Evolutionary conservation across 164 flowering plant species (phyloP).

Genomic region (Vitis rotundifolia): DNA sequence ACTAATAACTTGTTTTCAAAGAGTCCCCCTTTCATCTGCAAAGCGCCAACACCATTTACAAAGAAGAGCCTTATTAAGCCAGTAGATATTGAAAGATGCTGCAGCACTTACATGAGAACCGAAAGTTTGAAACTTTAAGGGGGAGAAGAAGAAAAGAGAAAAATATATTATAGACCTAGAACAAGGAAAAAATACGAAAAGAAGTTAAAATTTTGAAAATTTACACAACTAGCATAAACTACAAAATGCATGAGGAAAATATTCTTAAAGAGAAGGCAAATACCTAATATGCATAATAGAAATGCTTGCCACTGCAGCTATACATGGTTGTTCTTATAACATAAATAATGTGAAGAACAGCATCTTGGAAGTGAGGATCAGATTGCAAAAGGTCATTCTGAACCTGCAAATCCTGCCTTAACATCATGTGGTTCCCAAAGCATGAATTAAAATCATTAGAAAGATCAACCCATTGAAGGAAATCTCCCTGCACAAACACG

Average conservation of each 20-base stretch:
- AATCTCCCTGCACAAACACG: constrained; percentile 71
- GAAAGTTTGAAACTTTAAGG: no score
- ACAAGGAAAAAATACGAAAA: no score
- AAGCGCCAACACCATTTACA: no score
- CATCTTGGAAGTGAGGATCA: constrained; percentile 84
- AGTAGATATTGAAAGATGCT: constrained; percentile 59
- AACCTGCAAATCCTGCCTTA: constrained; percentile 85
- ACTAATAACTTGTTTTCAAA: no score
- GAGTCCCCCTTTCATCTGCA: no score
- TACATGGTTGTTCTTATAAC: constrained; percentile 80
- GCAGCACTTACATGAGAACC: constrained; percentile 44
- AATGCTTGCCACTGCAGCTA: constrained; percentile 86
- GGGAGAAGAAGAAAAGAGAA: no score
- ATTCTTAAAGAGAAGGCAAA: neutral
- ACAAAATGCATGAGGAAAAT: neutral
- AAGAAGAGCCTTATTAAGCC: no score
- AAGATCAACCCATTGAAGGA: constrained; percentile 94
- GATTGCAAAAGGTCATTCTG: constrained; percentile 65
- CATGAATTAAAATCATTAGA: constrained; percentile 88
- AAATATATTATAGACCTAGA: no score
- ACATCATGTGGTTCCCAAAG: constrained; percentile 77
- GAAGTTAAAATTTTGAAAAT: no score
- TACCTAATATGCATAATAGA: constrained; percentile 87
- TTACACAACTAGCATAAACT: no score
- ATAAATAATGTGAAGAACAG: constrained; percentile 84